Percentiles rank a stretch among this genome's conserved stretches.
phyloP scores from a whole-genome alignment of 2,329 filamentous ascomycete species.

The Cladosporium velox region DNA sequence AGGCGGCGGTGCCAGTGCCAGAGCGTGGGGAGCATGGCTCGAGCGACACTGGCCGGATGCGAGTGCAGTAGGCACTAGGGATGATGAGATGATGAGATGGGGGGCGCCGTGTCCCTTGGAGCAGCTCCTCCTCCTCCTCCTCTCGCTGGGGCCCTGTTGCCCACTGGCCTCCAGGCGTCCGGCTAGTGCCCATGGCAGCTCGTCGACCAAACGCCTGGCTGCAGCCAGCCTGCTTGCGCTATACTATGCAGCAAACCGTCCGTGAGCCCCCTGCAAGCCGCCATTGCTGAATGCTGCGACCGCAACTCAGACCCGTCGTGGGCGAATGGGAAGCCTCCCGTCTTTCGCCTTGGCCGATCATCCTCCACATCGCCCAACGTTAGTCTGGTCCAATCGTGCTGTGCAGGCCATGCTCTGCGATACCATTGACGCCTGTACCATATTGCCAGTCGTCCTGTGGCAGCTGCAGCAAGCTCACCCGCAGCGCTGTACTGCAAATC shows the following conservation, averaged over 20 bases:
- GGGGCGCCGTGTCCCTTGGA: background rate
- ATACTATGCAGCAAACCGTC: slow-evolving; percentile 11
- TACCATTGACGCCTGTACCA: slow-evolving; percentile 11
- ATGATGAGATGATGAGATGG: background rate
- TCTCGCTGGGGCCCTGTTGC: slow-evolving; percentile 3
- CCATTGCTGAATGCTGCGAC: slow-evolving; percentile 10
- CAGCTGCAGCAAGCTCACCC: slow-evolving; percentile 12
- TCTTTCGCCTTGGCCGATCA: slow-evolving; percentile 10
- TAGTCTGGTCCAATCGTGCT: slow-evolving; percentile 20
- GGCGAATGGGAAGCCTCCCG: slow-evolving; percentile 18
- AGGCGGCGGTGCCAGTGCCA: background rate
- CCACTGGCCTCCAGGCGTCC: background rate
- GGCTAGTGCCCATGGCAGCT: slow-evolving; percentile 11
- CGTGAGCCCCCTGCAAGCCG: slow-evolving; percentile 11
- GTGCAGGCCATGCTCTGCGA: slow-evolving; percentile 12
- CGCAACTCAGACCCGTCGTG: slow-evolving; percentile 14
- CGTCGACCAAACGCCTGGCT: slow-evolving; percentile 11
- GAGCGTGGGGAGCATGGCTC: slow-evolving; percentile 3
- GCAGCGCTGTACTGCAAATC: background rate
- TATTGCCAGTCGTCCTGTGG: slow-evolving; percentile 4
- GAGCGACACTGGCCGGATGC: background rate
- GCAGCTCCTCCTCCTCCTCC: background rate
- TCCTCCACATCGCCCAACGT: slow-evolving; percentile 16
- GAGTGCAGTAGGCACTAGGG: background rate
- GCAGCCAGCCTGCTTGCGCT: slow-evolving; percentile 2